phyloP scores from a whole-genome alignment of 441 rosid species.

The Cnidoscolus chayamansa region DNA sequence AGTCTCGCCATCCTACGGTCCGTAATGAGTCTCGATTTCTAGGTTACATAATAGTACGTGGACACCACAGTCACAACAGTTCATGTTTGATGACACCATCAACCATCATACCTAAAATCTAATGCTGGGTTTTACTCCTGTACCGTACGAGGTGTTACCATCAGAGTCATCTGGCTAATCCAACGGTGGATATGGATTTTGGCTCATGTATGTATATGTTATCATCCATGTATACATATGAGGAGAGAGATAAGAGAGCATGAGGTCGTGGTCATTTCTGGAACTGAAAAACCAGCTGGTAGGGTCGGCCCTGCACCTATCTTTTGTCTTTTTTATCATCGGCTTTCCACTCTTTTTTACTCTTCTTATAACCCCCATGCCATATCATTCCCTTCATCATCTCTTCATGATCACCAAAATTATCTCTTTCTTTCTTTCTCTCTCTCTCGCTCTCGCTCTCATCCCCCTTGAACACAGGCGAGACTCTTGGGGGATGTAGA shows the following conservation, averaged over 20 bases:
- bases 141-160: slow-evolving; percentile 31
- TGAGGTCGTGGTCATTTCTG: slow-evolving; percentile 67
- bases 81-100: slow-evolving; percentile 37
- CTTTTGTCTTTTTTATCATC: slow-evolving; percentile 51
- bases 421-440: slow-evolving; percentile 21
- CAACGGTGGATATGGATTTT: slow-evolving; percentile 30
- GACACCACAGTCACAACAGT: slow-evolving; percentile 14
- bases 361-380: slow-evolving; percentile 45
- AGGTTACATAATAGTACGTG: slow-evolving; percentile 15
- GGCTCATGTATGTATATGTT: neutral
- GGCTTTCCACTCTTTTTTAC: slow-evolving; percentile 46
- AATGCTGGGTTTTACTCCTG: slow-evolving; percentile 19
- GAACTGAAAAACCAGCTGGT: slow-evolving; percentile 47
- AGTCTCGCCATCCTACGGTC: slow-evolving; percentile 34
- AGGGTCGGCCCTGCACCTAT: slow-evolving; percentile 40
- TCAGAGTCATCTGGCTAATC: slow-evolving; percentile 19
- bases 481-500: slow-evolving; percentile 57
- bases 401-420: slow-evolving; percentile 28
- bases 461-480: slow-evolving; percentile 68
- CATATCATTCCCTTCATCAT: slow-evolving; percentile 51
- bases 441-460: slow-evolving; percentile 21
- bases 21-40: slow-evolving; percentile 23
- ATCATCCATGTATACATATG: slow-evolving; percentile 2
- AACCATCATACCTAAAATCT: slow-evolving; percentile 28
- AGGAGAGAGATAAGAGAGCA: slow-evolving; percentile 27